Percentiles rank a stretch among this genome's conserved stretches.
Evolutionary conservation across 1,139 yeast species (phyloP).

Genomic region (Kodamaea suecica): DNA sequence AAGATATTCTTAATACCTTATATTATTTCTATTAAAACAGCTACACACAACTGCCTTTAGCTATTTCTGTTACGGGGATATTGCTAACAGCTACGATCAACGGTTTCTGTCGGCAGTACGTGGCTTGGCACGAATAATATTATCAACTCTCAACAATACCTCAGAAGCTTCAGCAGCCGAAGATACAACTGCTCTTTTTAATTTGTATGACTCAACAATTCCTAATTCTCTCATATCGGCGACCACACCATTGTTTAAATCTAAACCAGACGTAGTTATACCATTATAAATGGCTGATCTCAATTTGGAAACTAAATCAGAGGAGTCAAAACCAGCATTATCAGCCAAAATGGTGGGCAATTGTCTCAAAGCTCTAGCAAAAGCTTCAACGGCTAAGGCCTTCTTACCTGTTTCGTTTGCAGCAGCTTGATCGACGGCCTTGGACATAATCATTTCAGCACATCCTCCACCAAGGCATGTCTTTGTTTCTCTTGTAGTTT

Average conservation of each 20-base stretch:
- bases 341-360: constrained; percentile 94
- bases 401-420: constrained; percentile 93
- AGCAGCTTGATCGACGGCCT: constrained; percentile 94
- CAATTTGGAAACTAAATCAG: constrained; percentile 85
- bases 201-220: constrained; percentile 84
- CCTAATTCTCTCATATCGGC: constrained; percentile 96
- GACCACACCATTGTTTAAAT: constrained; percentile 74
- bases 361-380: constrained; percentile 91
- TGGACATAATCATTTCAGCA: constrained; percentile 96
- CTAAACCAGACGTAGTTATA: constrained; percentile 86
- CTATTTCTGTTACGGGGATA: too few relatives aligned
- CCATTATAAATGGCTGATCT: constrained; percentile 94
- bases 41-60: too few relatives aligned
- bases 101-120: constrained; percentile 88
- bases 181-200: constrained; percentile 92
- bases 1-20: too few relatives aligned
- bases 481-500: constrained; percentile 91
- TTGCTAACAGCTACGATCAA: constrained; percentile 3
- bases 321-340: constrained; percentile 94
- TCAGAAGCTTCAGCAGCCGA: constrained; percentile 98
- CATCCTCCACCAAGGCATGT: constrained; percentile 98
- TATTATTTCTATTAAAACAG: too few relatives aligned
- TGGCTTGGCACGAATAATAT: constrained; percentile 94
- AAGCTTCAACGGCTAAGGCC: constrained; percentile 90
- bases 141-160: constrained; percentile 89